Conservation (phyloP, 768 basidiomycete species). For the Pseudohyphozyma bogoriensis region DNA sequence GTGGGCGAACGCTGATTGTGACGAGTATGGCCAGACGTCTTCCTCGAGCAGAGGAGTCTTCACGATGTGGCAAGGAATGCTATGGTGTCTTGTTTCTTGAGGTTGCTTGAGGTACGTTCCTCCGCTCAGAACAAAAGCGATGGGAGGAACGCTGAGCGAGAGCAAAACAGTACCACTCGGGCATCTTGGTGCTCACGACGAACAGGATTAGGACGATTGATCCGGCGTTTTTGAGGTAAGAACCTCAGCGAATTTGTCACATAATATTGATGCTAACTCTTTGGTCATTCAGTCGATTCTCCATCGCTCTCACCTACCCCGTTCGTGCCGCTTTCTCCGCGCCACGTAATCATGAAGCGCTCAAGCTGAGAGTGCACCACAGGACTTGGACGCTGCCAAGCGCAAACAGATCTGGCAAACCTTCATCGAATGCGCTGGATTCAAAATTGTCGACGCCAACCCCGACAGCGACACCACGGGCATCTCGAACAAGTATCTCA, state of each 20-base stretch:
- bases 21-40: conserved; percentile 52
- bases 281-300: conserved; percentile 48
- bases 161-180: conserved; percentile 36
- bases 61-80: conserved; percentile 59
- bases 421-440: conserved; percentile 46
- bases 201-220: conserved; percentile 47
- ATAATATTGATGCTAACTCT: too few species aligned
- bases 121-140: too few species aligned
- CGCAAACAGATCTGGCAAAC: conserved; percentile 56
- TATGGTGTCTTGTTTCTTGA: conserved; percentile 58
- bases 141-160: too few species aligned
- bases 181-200: conserved; percentile 43
- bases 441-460: conserved; percentile 9
- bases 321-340: too few species aligned
- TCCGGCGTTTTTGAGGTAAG: too few species aligned
- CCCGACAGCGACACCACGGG: conserved; percentile 5
- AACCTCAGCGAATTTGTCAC: too few species aligned
- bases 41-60: conserved; percentile 58
- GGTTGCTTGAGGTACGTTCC: conserved; percentile 32
- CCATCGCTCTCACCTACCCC: conserved; percentile 50
- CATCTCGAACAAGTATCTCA: conserved; percentile 44
- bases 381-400: conserved; percentile 48
- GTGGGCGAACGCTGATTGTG: conserved; percentile 34
- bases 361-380: too few species aligned
- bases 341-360: too few species aligned